A percentile compares a stretch with the other conserved stretches of the same genome.
phyloP scores from a whole-genome alignment of 2,329 filamentous ascomycete genomes.

The Epichloe amarillans region DNA sequence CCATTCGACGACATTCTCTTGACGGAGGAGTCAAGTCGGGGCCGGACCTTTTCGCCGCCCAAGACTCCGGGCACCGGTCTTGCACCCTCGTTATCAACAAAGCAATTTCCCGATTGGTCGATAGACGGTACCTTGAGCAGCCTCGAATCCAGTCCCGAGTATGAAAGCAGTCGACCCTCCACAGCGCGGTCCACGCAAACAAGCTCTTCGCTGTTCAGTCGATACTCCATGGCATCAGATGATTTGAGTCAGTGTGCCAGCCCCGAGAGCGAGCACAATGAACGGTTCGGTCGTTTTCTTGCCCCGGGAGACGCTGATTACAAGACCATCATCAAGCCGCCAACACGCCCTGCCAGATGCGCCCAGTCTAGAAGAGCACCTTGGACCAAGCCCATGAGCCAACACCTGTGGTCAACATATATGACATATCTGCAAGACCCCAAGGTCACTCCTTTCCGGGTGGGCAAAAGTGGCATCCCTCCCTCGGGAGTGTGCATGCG shows the following conservation, averaged over 20 bases:
- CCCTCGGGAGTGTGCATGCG: constrained; percentile 51
- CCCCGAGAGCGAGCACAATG: constrained; percentile 26
- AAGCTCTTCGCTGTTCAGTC: constrained; percentile 43
- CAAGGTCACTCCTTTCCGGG: constrained; percentile 51
- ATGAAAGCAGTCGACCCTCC: constrained; percentile 45
- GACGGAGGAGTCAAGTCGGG: constrained; percentile 19
- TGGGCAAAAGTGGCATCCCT: constrained; percentile 51
- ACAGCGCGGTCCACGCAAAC: constrained; percentile 47
- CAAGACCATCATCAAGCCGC: constrained; percentile 15
- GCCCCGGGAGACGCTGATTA: constrained; percentile 16
- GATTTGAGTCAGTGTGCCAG: constrained; percentile 39
- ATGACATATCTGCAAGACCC: constrained; percentile 52
- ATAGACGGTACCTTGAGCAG: constrained; percentile 43
- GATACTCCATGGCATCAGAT: constrained; percentile 41
- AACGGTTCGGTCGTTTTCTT: constrained; percentile 13
- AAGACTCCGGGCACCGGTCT: constrained; percentile 43
- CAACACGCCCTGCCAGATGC: constrained; percentile 6
- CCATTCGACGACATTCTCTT: constrained; percentile 20
- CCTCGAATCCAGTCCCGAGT: constrained; percentile 45
- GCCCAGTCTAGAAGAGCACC: constrained; percentile 34
- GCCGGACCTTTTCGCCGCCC: constrained; percentile 37
- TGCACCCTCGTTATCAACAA: constrained; percentile 29
- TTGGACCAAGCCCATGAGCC: constrained; percentile 53
- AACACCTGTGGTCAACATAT: constrained; percentile 54
- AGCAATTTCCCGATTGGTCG: constrained; percentile 45